Conservation (phyloP, 495 filamentous ascomycete genomes). For the Oidiodendron maius region DNA sequence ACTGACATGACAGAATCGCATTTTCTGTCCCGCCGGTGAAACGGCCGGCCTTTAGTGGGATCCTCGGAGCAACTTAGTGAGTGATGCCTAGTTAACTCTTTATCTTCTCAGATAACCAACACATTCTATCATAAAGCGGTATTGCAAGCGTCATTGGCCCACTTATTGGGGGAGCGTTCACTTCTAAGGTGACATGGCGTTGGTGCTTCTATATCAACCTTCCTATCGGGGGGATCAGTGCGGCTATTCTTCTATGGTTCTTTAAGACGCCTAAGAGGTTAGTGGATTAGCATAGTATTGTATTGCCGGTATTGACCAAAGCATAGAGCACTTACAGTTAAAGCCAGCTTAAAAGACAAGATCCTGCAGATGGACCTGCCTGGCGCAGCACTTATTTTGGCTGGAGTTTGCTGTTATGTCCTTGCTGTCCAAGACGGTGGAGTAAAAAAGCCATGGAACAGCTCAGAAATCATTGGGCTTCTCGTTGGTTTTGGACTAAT, state of each 20-base stretch:
- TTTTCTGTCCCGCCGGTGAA: constrained; percentile 65
- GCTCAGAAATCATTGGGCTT: constrained; percentile 60
- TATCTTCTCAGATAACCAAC: too few relatives aligned
- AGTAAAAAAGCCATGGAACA: constrained; percentile 58
- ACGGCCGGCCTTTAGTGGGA: constrained; percentile 51
- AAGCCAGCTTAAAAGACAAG: constrained; percentile 5
- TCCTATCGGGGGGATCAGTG: constrained; percentile 43
- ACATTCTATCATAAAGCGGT: constrained; percentile 21
- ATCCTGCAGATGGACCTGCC: constrained; percentile 23
- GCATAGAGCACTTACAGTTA: constrained; percentile 8
- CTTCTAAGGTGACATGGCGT: constrained; percentile 35
- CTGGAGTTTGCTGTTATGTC: constrained; percentile 64
- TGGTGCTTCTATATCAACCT: constrained; percentile 38
- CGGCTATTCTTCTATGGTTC: constrained; percentile 38
- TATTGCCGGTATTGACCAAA: too few relatives aligned
- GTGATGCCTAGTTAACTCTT: constrained; percentile 27
- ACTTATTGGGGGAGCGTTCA: constrained; percentile 50
- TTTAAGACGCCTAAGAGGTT: too few relatives aligned
- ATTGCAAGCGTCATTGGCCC: constrained; percentile 70
- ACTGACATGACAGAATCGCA: too few relatives aligned
- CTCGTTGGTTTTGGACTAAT: constrained; percentile 67
- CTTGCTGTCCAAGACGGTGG: constrained; percentile 86
- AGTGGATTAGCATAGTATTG: too few relatives aligned
- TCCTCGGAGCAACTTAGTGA: constrained; percentile 7
- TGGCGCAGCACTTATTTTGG: constrained; percentile 5